A percentile compares a stretch with the other conserved stretches of the same genome.
phyloP scores from a whole-genome alignment of 2,329 filamentous ascomycete species.

The Fusarium drepaniforme region DNA sequence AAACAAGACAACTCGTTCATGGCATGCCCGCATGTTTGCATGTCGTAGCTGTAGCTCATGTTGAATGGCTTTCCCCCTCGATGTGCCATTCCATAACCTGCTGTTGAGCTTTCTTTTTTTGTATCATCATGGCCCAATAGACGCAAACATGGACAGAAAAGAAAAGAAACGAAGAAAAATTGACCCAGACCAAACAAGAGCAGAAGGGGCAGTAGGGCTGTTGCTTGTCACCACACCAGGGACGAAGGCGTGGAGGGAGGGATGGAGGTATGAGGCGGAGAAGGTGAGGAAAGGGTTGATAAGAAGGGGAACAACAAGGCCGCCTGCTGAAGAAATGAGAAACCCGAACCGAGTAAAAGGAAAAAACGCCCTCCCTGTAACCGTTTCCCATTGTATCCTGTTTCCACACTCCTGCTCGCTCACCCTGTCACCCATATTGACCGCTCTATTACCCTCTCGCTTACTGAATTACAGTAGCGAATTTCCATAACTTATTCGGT shows the following conservation, averaged over 20 bases:
- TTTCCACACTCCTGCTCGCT: constrained; percentile 19
- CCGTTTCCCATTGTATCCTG: constrained; percentile 23
- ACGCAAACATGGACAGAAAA: constrained; percentile 17
- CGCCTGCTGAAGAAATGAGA: constrained; percentile 26
- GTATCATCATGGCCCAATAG: constrained; percentile 32
- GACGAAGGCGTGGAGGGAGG: constrained; percentile 4
- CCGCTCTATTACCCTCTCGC: constrained; percentile 16
- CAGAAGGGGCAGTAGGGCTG: not conserved
- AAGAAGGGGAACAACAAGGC: constrained; percentile 19
- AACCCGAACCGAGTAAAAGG: constrained; percentile 19
- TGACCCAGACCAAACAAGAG: constrained; percentile 2
- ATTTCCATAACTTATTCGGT: constrained; percentile 17
- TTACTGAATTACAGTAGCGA: constrained; percentile 12
- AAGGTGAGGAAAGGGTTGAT: constrained; percentile 3
- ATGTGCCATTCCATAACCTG: constrained; percentile 40
- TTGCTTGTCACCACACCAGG: not conserved
- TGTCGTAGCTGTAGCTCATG: constrained; percentile 48
- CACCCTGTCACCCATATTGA: constrained; percentile 14
- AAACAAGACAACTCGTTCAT: constrained; percentile 17
- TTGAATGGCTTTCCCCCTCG: constrained; percentile 47
- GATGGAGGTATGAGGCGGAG: constrained; percentile 1
- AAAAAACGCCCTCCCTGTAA: constrained; percentile 29
- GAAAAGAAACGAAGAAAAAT: constrained; percentile 2
- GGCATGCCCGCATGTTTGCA: constrained; percentile 16
- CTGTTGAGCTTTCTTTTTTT: constrained; percentile 42